Percentiles rank a stretch among this genome's conserved stretches.
Evolutionary conservation across 345 rosid genomes (phyloP).

Genomic region (Populus deltoides): DNA sequence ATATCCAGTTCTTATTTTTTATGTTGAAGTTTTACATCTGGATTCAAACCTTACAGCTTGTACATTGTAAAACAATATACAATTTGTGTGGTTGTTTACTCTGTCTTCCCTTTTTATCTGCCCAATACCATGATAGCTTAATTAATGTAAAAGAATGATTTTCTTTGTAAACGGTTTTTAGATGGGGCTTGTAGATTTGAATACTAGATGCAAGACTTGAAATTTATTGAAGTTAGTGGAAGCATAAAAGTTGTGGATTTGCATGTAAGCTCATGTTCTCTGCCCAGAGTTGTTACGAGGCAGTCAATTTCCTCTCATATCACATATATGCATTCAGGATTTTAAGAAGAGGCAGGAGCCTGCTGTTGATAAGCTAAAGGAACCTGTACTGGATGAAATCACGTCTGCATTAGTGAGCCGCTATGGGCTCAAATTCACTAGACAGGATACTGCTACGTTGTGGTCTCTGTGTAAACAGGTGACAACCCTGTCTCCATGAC

Average conservation of each 20-base stretch:
- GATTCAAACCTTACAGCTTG: neutral
- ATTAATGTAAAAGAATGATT: neutral
- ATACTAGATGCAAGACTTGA: neutral
- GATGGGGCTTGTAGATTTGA: neutral
- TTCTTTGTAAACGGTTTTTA: neutral
- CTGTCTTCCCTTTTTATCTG: neutral
- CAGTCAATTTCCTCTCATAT: neutral
- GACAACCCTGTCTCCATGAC: neutral
- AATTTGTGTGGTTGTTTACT: neutral
- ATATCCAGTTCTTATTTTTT: neutral
- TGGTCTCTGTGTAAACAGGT: slow-evolving; percentile 98
- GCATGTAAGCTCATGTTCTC: neutral
- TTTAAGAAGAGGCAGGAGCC: slow-evolving; percentile 61
- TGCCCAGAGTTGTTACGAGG: neutral
- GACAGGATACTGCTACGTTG: slow-evolving; percentile 73
- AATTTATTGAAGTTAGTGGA: neutral
- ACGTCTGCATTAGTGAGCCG: slow-evolving; percentile 57
- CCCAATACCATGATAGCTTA: neutral
- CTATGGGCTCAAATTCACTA: slow-evolving; percentile 57
- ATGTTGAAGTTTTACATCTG: neutral
- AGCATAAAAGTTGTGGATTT: neutral
- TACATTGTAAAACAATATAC: neutral
- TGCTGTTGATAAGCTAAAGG: slow-evolving; percentile 72
- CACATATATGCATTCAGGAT: slow-evolving; percentile 39
- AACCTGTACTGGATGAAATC: slow-evolving; percentile 75